Conservation (phyloP, 2,329 filamentous ascomycete species). For the Monosporascus sp. region DNA sequence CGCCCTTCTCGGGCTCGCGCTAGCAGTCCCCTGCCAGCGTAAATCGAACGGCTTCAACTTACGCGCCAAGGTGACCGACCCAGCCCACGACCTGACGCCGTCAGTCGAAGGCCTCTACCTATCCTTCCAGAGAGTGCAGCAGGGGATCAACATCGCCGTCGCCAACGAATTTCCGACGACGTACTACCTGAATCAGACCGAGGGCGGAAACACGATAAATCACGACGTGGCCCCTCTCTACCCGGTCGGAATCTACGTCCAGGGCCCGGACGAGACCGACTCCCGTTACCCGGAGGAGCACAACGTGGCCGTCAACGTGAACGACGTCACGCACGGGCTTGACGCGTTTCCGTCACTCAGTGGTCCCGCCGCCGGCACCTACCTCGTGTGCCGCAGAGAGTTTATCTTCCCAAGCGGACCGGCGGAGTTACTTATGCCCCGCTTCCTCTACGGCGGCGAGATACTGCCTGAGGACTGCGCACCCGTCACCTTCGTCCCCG, state of each 20-base stretch:
- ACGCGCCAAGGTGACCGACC: not conserved
- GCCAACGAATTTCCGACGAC: not conserved
- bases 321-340: not conserved
- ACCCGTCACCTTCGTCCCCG: not conserved
- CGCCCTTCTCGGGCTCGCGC: not conserved
- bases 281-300: not conserved
- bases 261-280: not conserved
- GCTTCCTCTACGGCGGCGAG: constrained; percentile 1
- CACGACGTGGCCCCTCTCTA: not conserved
- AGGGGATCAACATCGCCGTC: constrained; percentile 1
- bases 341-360: not conserved
- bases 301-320: not conserved
- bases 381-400: not conserved
- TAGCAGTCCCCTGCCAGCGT: not conserved
- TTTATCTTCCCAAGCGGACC: not conserved
- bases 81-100: not conserved
- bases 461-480: not conserved
- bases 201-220: not conserved
- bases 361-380: not conserved
- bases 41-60: not conserved
- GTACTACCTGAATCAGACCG: not conserved
- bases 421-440: not conserved
- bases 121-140: not conserved
- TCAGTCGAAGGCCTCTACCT: not conserved
- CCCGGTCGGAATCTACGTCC: not conserved